Evolutionary conservation across 2,329 filamentous ascomycete genomes (phyloP), one percentile per base, ranked within the genome.

Genomic region (Penicillium concentricum): DNA sequence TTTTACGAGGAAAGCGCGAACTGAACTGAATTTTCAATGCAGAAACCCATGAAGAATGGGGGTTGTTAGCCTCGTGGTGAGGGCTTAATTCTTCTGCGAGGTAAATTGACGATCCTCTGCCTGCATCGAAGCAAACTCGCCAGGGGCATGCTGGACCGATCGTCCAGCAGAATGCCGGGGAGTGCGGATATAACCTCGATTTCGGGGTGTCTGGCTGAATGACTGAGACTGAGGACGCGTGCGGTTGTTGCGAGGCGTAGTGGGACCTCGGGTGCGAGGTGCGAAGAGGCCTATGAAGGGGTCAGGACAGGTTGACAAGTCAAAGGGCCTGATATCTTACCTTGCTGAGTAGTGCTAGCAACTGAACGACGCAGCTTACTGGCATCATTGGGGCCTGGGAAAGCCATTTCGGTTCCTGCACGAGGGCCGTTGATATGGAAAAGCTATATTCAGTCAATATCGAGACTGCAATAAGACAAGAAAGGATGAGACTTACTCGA

Each of bases 401-500:
- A 58, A 13, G 39, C 12, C 3, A 34, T 39, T n/a, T 58, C 51
- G 1, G 6, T n/a, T 2, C 56, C 56, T 5, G 26, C 10, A 9
- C 20, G 38, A 9, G 54, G 56, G 15, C 63, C 63, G 22, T 75
- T 70, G 39, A 82, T 81, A 59, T 79, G 77, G 73, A 83, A 87
- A n/a, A 84, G 71, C 82, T 84, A 41, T 12, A 20, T 38, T n/a
- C 77, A 76, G 51, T 56, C 54, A 66, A 41, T 55, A 53, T 28
- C 8, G 49, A 41, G 18, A 56, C 8, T 50, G 4, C 16, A 22
- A 20, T 46, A 22, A 41, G 18, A 30, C 3, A 38, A 26, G 42
- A 52, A 57, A 35, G n/a, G 56, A 28, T 5, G 18, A 6, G 8
- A 58, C 71, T 64, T 73, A 92, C 89, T 81, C 95, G 95, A 0